Conservation (phyloP, 2,329 filamentous ascomycete species). For the Pseudopyricularia javanii region DNA sequence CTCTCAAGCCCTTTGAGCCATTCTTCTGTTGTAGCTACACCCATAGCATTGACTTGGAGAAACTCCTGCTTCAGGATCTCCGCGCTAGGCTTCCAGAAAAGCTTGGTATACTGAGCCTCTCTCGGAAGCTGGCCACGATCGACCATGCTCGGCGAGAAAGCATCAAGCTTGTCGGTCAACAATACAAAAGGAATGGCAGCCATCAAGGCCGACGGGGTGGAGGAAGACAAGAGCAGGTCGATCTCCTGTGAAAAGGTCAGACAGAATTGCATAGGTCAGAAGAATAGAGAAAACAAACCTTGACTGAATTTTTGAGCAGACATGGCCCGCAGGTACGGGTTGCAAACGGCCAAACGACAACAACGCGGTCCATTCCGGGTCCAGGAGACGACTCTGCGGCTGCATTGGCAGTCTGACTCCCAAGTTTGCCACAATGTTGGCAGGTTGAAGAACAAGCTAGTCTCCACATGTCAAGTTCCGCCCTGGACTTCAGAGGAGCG, state of each 20-base stretch:
- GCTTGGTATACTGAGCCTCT: conserved; percentile 45
- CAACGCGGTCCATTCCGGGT: conserved; percentile 47
- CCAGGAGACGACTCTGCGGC: conserved; percentile 39
- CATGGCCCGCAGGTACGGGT: conserved; percentile 56
- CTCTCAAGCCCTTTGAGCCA: conserved; percentile 66
- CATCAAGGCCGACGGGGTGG: conserved; percentile 46
- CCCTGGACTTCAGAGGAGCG: conserved; percentile 48
- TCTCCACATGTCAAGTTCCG: conserved; percentile 68
- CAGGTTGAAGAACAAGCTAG: conserved; percentile 51
- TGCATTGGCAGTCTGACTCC: conserved; percentile 10
- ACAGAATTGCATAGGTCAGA: not conserved
- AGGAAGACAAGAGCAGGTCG: conserved; percentile 52
- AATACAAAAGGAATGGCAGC: conserved; percentile 60
- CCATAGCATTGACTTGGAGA: conserved; percentile 49
- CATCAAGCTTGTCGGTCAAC: conserved; percentile 46
- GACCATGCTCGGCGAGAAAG: conserved; percentile 43
- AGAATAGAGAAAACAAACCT: conserved; percentile 36
- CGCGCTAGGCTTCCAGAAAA: conserved; percentile 52
- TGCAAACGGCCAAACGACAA: conserved; percentile 60
- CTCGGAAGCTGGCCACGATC: conserved; percentile 34
- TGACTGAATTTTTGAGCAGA: conserved; percentile 45
- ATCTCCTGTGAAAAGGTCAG: conserved; percentile 44
- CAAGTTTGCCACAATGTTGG: conserved; percentile 50
- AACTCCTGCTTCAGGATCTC: conserved; percentile 51
- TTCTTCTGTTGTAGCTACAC: conserved; percentile 57